phyloP scores from a whole-genome alignment of 2,329 filamentous ascomycete species.

The Alternaria sp. region DNA sequence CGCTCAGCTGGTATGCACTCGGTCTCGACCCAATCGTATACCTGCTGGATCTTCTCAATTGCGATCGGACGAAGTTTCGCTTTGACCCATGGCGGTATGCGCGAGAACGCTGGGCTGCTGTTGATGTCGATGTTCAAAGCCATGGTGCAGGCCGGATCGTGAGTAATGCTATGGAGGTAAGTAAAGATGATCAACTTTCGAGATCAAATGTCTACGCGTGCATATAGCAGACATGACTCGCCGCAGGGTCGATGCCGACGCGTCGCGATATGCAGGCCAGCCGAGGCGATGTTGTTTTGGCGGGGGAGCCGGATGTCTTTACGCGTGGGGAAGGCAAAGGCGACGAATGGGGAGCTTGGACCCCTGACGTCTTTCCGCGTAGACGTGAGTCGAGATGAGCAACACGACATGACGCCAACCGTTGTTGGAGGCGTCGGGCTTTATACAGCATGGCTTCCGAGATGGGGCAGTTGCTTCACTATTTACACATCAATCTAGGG shows the following conservation, averaged over 20 bases:
- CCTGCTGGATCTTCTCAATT: constrained; percentile 51
- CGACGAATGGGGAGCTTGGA: constrained; percentile 2
- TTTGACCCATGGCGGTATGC: constrained; percentile 55
- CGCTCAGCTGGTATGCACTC: constrained; percentile 54
- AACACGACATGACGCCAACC: neutral
- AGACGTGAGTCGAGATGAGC: neutral
- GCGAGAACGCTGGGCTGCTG: constrained; percentile 46
- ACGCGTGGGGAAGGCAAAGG: constrained; percentile 16
- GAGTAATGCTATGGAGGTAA: neutral
- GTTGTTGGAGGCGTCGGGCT: neutral
- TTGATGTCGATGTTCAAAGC: constrained; percentile 27
- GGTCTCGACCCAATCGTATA: constrained; percentile 53
- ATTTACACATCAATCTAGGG: neutral
- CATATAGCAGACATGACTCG: constrained; percentile 21
- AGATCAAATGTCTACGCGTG: constrained; percentile 8
- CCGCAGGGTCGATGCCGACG: constrained; percentile 22
- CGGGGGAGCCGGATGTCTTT: constrained; percentile 33
- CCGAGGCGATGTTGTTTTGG: constrained; percentile 14
- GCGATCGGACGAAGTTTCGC: constrained; percentile 57
- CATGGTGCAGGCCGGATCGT: constrained; percentile 9
- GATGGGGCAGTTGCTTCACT: neutral
- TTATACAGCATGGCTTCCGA: neutral
- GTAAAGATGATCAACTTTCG: neutral
- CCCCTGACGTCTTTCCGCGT: constrained; percentile 4
- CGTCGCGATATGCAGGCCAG: constrained; percentile 4